Evolutionary conservation across 495 filamentous ascomycete species (phyloP), one percentile per base, ranked within the genome.

Genomic region (Penicillium parvum): DNA sequence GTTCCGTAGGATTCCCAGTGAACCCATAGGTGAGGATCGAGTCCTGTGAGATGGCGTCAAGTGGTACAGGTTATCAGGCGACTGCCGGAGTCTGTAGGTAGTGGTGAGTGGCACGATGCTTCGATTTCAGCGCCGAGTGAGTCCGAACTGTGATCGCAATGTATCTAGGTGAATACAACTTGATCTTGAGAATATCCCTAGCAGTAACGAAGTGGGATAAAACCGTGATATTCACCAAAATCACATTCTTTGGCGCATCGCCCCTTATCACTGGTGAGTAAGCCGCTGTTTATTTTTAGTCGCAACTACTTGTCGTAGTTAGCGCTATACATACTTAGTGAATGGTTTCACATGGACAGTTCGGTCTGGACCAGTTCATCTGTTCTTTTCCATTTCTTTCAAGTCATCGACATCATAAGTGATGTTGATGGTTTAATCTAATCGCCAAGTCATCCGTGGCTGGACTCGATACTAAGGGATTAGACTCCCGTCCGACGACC

Each of bases 281-380:
- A 30, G 12, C 1, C 3, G 4, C 9, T 43, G 37, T 45, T 57
- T 57, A 54, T 57, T 57, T 57, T 48, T 57, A 57, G 52, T 32
- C 14, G 21, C 35, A 34, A 25, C n/a, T n/a, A n/a, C n/a, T n/a
- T n/a, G n/a, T n/a, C n/a, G n/a, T n/a, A n/a, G n/a, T n/a, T n/a
- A 52, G 36, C 12, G 21, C 26, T 19, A 20, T 37, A 52, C 57
- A 59, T 53, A 47, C 32, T 50, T 60, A 60, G 56, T 29, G 53
- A 44, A 19, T 25, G 40, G 56, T 60, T 53, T 60, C 56, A 60
- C 53, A 43, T 48, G 32, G 32, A 16, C 17, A 25, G 25, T 17
- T 15, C 26, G 25, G 16, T 39, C 29, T 21, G 7, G 22, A 17
- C 15, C n/a, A n/a, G n/a, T n/a, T n/a, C n/a, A n/a, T n/a, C n/a